Percentiles rank a stretch among this genome's conserved stretches.
Evolutionary conservation across 139 green algal species (phyloP).

Genomic region (Gonium pectorale): DNA sequence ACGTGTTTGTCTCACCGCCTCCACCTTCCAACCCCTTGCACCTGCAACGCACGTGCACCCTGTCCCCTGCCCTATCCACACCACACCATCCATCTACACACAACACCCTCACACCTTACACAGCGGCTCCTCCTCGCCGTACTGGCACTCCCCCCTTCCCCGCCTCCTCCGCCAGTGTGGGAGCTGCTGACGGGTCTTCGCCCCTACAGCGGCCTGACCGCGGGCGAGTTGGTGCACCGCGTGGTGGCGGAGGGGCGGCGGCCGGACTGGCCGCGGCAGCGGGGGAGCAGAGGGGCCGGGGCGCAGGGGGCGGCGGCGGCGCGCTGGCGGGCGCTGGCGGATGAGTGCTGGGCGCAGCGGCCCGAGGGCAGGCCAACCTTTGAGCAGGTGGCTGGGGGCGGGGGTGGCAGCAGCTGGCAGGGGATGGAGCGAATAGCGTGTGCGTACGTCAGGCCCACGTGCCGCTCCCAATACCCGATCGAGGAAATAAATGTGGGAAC

Average conservation of each 20-base stretch:
- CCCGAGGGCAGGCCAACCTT: constrained; percentile 24
- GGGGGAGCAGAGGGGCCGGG: too few relatives aligned
- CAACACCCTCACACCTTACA: too few relatives aligned
- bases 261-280: constrained; percentile 29
- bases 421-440: neutral
- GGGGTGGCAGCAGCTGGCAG: neutral
- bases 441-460: too few relatives aligned
- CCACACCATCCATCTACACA: too few relatives aligned
- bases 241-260: constrained; percentile 16
- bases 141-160: too few relatives aligned
- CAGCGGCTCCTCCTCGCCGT: too few relatives aligned
- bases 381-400: neutral
- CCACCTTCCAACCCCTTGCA: too few relatives aligned
- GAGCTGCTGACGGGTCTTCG: constrained; percentile 25
- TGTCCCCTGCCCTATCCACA: too few relatives aligned
- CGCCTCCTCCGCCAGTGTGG: constrained; percentile 42
- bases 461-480: too few relatives aligned
- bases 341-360: constrained; percentile 21
- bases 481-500: neutral
- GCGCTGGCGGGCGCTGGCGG: constrained; percentile 27
- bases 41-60: too few relatives aligned
- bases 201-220: constrained; percentile 38
- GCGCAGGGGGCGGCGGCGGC: neutral
- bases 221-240: constrained; percentile 45
- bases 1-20: too few relatives aligned